Percentiles rank a stretch among this genome's conserved stretches.
These are phyloP conservation scores for Carpinus fangiana DNA, from an alignment of 306 rosid genomes.

Conservation along the genomic window DNA sequence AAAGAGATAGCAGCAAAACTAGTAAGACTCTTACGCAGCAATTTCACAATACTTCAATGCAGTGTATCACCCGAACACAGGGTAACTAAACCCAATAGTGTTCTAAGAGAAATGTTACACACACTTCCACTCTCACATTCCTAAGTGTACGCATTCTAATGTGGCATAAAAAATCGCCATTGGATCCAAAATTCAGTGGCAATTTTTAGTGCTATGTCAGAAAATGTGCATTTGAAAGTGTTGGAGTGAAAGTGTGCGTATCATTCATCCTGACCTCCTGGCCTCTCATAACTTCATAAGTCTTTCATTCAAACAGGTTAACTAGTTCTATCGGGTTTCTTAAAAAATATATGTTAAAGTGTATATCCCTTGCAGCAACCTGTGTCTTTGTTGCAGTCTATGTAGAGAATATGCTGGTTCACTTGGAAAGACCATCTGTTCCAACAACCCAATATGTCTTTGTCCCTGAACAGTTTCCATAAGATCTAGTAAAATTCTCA, in stretches of 20 bases:
- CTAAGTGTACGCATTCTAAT: too few species aligned
- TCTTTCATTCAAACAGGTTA: not conserved
- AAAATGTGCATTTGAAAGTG: too few species aligned
- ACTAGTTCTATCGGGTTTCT: not conserved
- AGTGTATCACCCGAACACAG: too few species aligned
- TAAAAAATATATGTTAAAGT: not conserved
- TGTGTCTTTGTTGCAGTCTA: not conserved
- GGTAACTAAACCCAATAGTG: not conserved
- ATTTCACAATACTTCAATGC: not conserved
- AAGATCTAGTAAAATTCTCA: not conserved
- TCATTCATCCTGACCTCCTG: not conserved
- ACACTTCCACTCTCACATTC: too few species aligned
- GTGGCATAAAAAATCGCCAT: too few species aligned
- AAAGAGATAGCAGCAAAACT: not conserved
- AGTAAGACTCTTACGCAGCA: not conserved
- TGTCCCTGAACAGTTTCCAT: not conserved
- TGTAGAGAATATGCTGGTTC: not conserved
- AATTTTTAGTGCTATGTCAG: too few species aligned
- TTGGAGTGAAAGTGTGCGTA: too few species aligned
- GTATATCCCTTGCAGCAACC: not conserved
- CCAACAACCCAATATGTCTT: not conserved
- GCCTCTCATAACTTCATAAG: not conserved
- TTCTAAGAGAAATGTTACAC: not conserved
- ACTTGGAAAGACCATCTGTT: not conserved
- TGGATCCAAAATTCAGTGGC: too few species aligned